These are phyloP conservation scores for Diutina catenulata DNA, from an alignment of 1,139 yeast genomes.

Conservation along the genomic window DNA sequence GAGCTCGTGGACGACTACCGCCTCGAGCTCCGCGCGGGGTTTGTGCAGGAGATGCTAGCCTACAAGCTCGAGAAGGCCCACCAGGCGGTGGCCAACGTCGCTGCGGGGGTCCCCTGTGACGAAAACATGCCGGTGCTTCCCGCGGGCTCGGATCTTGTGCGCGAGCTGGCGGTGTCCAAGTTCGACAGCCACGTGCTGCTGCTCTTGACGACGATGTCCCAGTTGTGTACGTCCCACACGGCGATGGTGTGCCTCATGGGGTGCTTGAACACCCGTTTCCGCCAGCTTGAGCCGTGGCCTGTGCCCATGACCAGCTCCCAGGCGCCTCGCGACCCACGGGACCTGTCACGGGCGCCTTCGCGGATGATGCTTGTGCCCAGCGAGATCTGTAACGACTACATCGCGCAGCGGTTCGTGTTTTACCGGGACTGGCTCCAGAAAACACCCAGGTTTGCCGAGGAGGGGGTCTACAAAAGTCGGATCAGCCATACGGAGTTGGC, in stretches of 20 bases:
- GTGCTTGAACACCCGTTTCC: not conserved
- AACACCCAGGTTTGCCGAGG: not conserved
- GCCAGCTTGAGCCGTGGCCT: slow-evolving; percentile 1
- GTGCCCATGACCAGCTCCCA: not conserved
- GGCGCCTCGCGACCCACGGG: too few species aligned
- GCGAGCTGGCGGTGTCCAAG: slow-evolving; percentile 1
- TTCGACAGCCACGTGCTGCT: not conserved
- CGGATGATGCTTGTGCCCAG: not conserved
- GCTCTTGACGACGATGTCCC: not conserved
- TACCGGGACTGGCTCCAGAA: slow-evolving; percentile 2
- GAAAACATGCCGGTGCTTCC: not conserved
- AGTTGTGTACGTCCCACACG: not conserved
- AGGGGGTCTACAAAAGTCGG: not conserved
- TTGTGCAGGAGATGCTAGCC: not conserved
- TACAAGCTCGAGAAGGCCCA: not conserved
- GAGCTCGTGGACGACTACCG: not conserved
- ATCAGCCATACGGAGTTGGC: not conserved
- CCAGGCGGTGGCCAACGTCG: not conserved
- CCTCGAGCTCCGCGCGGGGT: not conserved
- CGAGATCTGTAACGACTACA: not conserved
- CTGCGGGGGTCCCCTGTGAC: not conserved
- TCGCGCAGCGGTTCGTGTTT: not conserved
- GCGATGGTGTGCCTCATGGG: slow-evolving; percentile 2
- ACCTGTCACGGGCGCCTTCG: too few species aligned
- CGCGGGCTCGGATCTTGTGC: not conserved